Conservation (phyloP, 225 moss, liverwort and hornwort genomes). For the Takakia lepidozioides region DNA sequence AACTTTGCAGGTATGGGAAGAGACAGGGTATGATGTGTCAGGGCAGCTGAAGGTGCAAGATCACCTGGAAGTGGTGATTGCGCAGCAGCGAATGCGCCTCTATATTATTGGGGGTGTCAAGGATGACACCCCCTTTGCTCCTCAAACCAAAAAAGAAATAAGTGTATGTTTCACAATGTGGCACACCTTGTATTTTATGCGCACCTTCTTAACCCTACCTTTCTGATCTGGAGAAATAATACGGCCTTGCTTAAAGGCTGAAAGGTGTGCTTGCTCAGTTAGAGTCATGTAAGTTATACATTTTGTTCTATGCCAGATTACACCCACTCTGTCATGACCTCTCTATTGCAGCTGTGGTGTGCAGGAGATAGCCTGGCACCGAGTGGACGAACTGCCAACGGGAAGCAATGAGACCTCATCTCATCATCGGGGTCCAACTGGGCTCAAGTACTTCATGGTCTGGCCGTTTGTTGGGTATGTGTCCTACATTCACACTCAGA, state of each 20-base stretch:
- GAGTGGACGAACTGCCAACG: constrained; percentile 83
- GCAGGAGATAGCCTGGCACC: constrained; percentile 94
- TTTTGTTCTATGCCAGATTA: no score
- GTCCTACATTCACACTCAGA: background rate
- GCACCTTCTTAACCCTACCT: no score
- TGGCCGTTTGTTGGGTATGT: constrained; percentile 66
- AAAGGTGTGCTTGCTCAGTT: no score
- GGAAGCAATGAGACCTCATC: constrained; percentile 69
- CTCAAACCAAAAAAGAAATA: constrained; percentile 96
- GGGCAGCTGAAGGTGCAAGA: constrained; percentile 47
- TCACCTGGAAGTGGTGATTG: constrained; percentile 65
- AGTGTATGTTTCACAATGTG: constrained; percentile 43
- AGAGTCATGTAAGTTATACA: no score
- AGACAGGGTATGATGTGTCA: constrained; percentile 71
- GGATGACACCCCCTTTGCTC: constrained; percentile 67
- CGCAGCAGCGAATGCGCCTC: constrained; percentile 85
- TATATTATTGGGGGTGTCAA: constrained; percentile 82
- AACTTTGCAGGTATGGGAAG: constrained; percentile 51
- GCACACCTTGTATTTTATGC: no score
- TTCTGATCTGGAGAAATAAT: no score
- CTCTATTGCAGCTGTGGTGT: background rate
- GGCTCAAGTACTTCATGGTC: constrained; percentile 95
- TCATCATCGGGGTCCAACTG: constrained; percentile 87
- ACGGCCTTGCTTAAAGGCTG: no score
- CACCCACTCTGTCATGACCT: no score